Evolutionary conservation across 192 early-diverging fungal genomes (phyloP), one percentile per base, ranked within the genome.

Genomic region (Funneliformis mosseae): DNA sequence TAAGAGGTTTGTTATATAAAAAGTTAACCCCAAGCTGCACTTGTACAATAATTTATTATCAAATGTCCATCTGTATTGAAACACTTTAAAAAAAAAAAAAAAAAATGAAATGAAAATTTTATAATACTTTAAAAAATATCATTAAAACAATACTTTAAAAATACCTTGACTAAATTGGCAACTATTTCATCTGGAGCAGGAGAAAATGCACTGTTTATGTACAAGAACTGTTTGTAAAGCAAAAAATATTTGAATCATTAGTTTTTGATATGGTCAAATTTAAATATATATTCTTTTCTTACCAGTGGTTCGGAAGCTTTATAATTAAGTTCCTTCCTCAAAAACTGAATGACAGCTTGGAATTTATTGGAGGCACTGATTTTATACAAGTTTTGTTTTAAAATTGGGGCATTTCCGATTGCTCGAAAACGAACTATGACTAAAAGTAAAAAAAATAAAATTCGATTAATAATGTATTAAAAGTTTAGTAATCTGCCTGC

Each of bases 161-260:
- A 45, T 90, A 95, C 94, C 88, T 94, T 93, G 80, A 89, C 89
- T 71, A 98, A 80, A 81, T 94, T 97, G 8, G 88, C 85, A 5
- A 98, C 91, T 39, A 91, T 89, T 85, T 97, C 97, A 81, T 98
- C 97, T 18, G 97, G 97, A 41, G 97, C 90, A 11, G 97, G 97
- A 14, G 96, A 92, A 84, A 98, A 98, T n/a, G 96, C 94, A 81
- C 93, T 94, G 82, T 96, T 97, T 21, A 98, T 90, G 83, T 98
- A 98, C 27, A 98, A 85, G 81, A 97, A 96, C 95, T 96, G 79
- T 28, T 69, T 55, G 48, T 11, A 46, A 3, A 18, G 70, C 12
- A 82, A n/a, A 63, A n/a, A 14, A 63, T 43, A 23, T 42, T 6
- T 71, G 5, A 70, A 16, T 41, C 8, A 71, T 21, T 71, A 70